These are phyloP conservation scores for Sergeia podlipaevii DNA, from an alignment of 208 protist genomes.

Conservation along the genomic window DNA sequence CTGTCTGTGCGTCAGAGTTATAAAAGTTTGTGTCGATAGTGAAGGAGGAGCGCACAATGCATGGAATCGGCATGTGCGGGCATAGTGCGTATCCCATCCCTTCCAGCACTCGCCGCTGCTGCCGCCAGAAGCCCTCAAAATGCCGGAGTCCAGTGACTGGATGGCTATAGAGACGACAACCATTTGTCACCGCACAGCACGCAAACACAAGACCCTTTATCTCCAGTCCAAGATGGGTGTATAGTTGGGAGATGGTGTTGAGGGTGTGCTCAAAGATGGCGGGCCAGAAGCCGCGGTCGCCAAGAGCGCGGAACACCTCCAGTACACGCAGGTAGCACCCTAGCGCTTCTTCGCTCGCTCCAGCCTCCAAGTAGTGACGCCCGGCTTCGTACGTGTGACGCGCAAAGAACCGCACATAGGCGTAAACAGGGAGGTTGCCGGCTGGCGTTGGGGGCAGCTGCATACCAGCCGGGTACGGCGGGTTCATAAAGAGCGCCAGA, in stretches of 20 bases:
- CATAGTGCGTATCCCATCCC: constrained; percentile 49
- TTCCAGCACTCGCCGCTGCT: constrained; percentile 38
- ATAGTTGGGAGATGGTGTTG: constrained; percentile 39
- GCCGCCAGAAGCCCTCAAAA: constrained; percentile 50
- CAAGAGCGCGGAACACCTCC: constrained; percentile 42
- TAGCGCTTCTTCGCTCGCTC: constrained; percentile 39
- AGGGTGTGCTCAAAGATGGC: constrained; percentile 56
- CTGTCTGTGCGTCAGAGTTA: constrained; percentile 40
- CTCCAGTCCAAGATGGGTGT: constrained; percentile 53
- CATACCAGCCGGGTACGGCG: constrained; percentile 49
- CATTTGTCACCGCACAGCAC: constrained; percentile 42
- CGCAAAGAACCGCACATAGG: constrained; percentile 48
- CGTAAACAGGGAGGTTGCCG: constrained; percentile 36
- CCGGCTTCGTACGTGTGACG: constrained; percentile 42
- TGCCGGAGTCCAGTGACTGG: constrained; percentile 18
- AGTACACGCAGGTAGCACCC: constrained; percentile 69
- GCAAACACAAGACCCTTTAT: constrained; percentile 47
- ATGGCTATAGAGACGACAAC: constrained; percentile 52
- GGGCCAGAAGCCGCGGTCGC: constrained; percentile 45
- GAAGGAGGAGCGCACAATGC: constrained; percentile 46
- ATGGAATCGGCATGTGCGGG: constrained; percentile 72
- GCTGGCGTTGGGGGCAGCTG: constrained; percentile 27
- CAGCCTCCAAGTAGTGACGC: constrained; percentile 40
- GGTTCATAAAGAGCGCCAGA: constrained; percentile 56
- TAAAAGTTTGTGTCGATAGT: constrained; percentile 49